Evolutionary conservation across 371 early-diverging fungal genomes (phyloP), one percentile per base, ranked within the genome.

Genomic region (Batrachochytrium dendrobatidis): DNA sequence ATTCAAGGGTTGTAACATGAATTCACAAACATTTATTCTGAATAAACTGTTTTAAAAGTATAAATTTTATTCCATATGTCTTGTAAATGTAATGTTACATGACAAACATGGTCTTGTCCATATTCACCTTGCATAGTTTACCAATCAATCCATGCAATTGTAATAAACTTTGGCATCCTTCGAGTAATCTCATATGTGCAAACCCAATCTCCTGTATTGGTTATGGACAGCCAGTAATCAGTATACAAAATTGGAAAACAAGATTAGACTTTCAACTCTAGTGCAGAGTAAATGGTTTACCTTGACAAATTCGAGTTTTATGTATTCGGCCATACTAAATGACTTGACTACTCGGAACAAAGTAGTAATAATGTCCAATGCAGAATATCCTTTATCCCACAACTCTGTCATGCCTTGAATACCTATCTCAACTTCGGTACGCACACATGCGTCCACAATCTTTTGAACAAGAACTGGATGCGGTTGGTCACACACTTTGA

Each of bases 401-500:
- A 98, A 74, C 59, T 75, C 75, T 22, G 79, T 76, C 33, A 95
- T 66, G 15, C 70, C 71, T 3, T 81, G 64, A 15, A 86, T 69
- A 1, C 95, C 94, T n/a, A 72, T 79, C 26, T 85, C 84, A 0
- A 92, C 74, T 20, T 89, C 71, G 35, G 79, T 83, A 17, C 75
- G 65, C 2, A 83, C 58, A 66, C 93, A 91, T 52, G 61, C 62
- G 25, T 72, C 67, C n/a, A 95, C 71, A 28, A 95, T 85, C 31
- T 81, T 75, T 58, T 84, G 80, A 24, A 95, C 69, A 1, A 88
- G 65, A 10, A 83, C 83, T 0, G 98, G 98, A 65, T 94, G 92
- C 34, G 98, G 98, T 65, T 88, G 89, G 67, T 98, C 97, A 68
- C 96, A 96, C 3, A 96, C 92, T 64, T 90, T 90, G 75, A 86